Base-by-base conservation (phyloP, 2,329 filamentous ascomycete genomes). In the Fusarium sp. region DNA sequence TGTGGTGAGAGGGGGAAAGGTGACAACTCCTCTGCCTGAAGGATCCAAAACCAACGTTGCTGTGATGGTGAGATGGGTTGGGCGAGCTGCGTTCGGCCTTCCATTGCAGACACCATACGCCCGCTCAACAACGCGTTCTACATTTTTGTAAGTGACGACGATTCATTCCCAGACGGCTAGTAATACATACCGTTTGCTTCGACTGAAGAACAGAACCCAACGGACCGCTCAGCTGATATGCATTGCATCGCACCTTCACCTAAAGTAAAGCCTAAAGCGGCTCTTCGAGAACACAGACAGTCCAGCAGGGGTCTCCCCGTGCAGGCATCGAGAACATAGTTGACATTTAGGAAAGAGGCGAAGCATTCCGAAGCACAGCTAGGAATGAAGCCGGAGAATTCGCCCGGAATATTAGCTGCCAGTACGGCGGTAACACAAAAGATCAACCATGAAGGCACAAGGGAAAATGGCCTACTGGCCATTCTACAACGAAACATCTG, bases 241-340 rank as follows among this genome's bases (percentile, higher is more conserved):
- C 92, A 94, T 74, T 90, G 87, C 66, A 93, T 79, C 7, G 88
- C 90, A 13, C 86, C 91, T 79, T 93, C 92, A n/a, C 90, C 91
- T 49, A 93, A 74, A 3, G 92, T 93, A 72, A 89, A 90, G 12
- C 89, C 90, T 30, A 86, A 86, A 14, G 78, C 79, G 11, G 90
- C 90, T 34, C 82, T 82, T 61, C 84, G 83, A 40, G 85, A 84
- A 77, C 92, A 94, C 9, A 93, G 82, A 71, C 90, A 93, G 73
- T 84, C 80, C 70, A 93, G 77, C 27, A 89, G 83, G 13, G 85
- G 82, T 16, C 80, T 79, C 34, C 78, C 75, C 30, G 82, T 82
- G 73, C 89, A 91, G 49, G 77, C 75, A 51, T 77, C 79, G 21
- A 77, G 73, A 37, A 83, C 82, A 74, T 88, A 92, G 76, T 90